Base-by-base conservation (phyloP, 116 monocot species). In the Zostera marina region DNA sequence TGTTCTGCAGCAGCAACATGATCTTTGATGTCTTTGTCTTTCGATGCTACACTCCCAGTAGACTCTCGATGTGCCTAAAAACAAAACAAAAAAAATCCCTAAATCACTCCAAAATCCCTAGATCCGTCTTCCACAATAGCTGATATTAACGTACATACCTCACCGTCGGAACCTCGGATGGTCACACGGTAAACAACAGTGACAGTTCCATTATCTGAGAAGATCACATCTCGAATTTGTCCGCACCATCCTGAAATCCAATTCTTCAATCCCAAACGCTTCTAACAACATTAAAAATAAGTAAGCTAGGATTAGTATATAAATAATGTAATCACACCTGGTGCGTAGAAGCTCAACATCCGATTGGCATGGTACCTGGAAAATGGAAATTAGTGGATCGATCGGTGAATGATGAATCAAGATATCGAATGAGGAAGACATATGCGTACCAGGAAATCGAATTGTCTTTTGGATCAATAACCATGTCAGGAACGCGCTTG, bases 341-440 rank as follows among this genome's bases (percentile, higher is more conserved):
- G 90, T 21, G 90, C 90, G 65, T 90, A 90, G 68, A 90, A 90
- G 84, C 90, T 90, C 66, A 90, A 62, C 90, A 90, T 76, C 72
- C 90, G 73, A 54, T 90, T 90, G 54, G 68, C 84, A 62, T 90
- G 84, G 41, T 81, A 90, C 90, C 90, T 90, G 17, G n/a, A 60
- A 21, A 11, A 5, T 6, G n/a, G 25, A 26, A 16, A 40, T 41
- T 38, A 17, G 41, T 41, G 21, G 39, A 41, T 15, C 23, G 19
- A 41, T 39, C 8, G 17, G 4, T 53, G 21, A 53, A 4, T 16
- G 58, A 26, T 39, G 7, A 41, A 14, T 5, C 8, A 58, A 32
- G 38, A 16, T 58, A 32, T 12, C 16, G 8, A 15, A 42, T 12
- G 24, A 24, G 0, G 13, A 24, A 23, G 45, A 13, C 4, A 22